Evolutionary conservation across 2,329 filamentous ascomycete species (phyloP).

Genomic region (Cordyceps cateniannulata): DNA sequence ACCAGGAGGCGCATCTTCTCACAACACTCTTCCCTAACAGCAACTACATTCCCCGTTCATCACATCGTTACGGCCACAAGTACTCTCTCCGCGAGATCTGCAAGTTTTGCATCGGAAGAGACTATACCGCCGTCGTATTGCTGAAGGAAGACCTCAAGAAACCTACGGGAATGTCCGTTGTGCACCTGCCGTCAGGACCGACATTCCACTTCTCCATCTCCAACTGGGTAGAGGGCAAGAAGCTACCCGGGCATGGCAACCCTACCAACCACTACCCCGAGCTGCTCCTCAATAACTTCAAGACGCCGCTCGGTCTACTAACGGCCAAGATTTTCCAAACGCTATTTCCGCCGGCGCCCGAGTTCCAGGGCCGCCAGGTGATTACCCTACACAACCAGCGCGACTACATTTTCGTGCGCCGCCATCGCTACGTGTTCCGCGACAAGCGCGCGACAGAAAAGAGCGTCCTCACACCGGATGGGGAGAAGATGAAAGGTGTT

Average conservation of each 20-base stretch:
- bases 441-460: constrained; percentile 86
- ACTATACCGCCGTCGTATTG: constrained; percentile 78
- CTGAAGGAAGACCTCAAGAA: constrained; percentile 86
- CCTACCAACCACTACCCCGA: constrained; percentile 88
- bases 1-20: constrained; percentile 73
- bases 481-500: constrained; percentile 75
- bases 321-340: constrained; percentile 72
- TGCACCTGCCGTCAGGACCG: constrained; percentile 77
- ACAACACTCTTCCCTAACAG: constrained; percentile 78
- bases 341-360: constrained; percentile 63
- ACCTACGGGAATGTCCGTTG: constrained; percentile 73
- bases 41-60: constrained; percentile 80
- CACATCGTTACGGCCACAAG: constrained; percentile 79
- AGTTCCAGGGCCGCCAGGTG: constrained; percentile 80
- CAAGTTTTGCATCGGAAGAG: constrained; percentile 72
- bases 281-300: constrained; percentile 88
- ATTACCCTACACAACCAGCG: constrained; percentile 92
- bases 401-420: constrained; percentile 89
- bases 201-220: constrained; percentile 89
- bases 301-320: constrained; percentile 81
- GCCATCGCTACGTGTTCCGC: constrained; percentile 88
- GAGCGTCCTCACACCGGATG: constrained; percentile 72
- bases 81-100: constrained; percentile 90
- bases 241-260: constrained; percentile 81
- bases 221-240: constrained; percentile 85